Conservation (phyloP, 805 yeast species). For the Candida tibetensis region DNA sequence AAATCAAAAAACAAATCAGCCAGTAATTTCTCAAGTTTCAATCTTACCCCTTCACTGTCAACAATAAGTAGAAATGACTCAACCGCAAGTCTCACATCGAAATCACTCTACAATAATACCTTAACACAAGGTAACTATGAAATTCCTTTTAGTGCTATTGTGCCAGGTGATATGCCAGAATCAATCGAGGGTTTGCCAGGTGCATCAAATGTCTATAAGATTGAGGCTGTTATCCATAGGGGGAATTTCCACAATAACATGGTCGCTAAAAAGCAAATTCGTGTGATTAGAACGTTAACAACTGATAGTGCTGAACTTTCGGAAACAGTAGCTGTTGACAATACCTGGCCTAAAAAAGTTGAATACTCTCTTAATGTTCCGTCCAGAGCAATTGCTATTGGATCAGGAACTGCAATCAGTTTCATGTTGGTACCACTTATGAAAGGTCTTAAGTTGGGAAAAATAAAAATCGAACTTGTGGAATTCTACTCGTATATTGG, state of each 20-base stretch:
- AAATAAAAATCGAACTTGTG: constrained; percentile 61
- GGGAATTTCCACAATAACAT: constrained; percentile 71
- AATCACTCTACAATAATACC: constrained; percentile 14
- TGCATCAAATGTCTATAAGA: constrained; percentile 65
- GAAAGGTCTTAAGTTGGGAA: constrained; percentile 78
- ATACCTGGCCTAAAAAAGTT: constrained; percentile 92
- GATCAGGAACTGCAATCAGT: constrained; percentile 69
- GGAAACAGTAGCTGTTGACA: constrained; percentile 91
- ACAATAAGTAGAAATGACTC: constrained; percentile 1
- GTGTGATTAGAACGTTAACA: constrained; percentile 82
- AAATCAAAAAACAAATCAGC: constrained; percentile 33
- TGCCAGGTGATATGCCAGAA: constrained; percentile 85
- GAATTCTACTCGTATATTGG: constrained; percentile 68
- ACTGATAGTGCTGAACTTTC: constrained; percentile 84
- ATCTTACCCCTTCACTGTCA: constrained; percentile 7
- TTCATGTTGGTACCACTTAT: constrained; percentile 72
- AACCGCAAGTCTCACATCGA: constrained; percentile 23
- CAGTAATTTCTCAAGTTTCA: constrained; percentile 13
- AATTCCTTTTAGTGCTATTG: constrained; percentile 79
- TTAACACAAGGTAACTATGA: constrained; percentile 79
- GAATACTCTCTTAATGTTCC: constrained; percentile 88
- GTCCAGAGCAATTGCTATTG: constrained; percentile 84
- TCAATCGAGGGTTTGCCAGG: constrained; percentile 88
- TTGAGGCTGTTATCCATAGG: constrained; percentile 79
- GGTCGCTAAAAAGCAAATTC: constrained; percentile 63